These are phyloP conservation scores for Tinospora cordifolia DNA, from an alignment of 164 flowering plant genomes.

Conservation along the genomic window DNA sequence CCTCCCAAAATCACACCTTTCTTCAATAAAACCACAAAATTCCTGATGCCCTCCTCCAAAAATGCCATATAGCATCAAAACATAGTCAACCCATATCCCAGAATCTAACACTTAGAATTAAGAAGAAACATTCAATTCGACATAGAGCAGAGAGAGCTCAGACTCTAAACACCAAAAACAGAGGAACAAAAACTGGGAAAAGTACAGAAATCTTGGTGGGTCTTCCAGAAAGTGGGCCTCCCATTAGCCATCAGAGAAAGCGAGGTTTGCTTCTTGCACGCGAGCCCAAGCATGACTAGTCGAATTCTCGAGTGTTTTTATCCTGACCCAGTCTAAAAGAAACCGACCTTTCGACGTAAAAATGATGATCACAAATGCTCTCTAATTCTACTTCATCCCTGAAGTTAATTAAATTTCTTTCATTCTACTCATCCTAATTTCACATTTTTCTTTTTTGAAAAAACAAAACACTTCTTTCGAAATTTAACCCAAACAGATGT, in stretches of 20 bases:
- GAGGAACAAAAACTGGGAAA: constrained; percentile 52
- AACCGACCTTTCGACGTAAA: constrained; percentile 55
- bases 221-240: constrained; percentile 33
- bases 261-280: constrained; percentile 45
- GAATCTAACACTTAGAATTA: neutral
- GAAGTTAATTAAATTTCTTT: constrained; percentile 30
- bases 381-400: constrained; percentile 5
- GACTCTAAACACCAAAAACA: constrained; percentile 22
- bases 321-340: constrained; percentile 24
- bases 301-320: constrained; percentile 21
- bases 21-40: neutral
- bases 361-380: constrained; percentile 18
- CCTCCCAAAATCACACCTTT: constrained; percentile 9
- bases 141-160: neutral
- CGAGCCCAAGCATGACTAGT: constrained; percentile 33
- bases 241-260: constrained; percentile 25
- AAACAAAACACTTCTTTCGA: no score
- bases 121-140: constrained; percentile 26
- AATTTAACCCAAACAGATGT: constrained; percentile 14
- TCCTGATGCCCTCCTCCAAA: neutral
- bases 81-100: constrained; percentile 10
- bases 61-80: neutral
- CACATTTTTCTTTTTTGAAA: constrained; percentile 2
- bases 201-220: constrained; percentile 37
- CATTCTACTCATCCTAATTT: constrained; percentile 29